A percentile compares a stretch with the other conserved stretches of the same genome.
Evolutionary conservation across 2,329 filamentous ascomycete species (phyloP).

Genomic region (Blastomyces gilchristii): DNA sequence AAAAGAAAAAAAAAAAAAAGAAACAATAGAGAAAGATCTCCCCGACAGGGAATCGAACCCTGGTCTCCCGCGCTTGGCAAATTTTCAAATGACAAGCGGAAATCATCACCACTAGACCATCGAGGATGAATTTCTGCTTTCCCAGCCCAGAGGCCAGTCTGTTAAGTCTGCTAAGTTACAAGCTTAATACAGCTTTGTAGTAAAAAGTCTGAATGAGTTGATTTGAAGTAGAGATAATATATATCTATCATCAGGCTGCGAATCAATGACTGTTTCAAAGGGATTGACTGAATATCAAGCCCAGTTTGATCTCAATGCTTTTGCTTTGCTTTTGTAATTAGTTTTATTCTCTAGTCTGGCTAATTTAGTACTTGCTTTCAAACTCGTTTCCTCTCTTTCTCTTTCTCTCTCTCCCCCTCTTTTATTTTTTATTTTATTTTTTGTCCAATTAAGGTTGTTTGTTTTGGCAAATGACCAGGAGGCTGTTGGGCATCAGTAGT

Average conservation of each 20-base stretch:
- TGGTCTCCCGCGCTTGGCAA: neutral
- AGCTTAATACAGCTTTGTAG: no score
- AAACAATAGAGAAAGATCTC: no score
- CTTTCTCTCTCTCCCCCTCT: no score
- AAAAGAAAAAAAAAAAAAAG: neutral
- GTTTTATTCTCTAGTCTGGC: no score
- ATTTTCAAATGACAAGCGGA: slow-evolving; percentile 5
- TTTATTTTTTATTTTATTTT: neutral
- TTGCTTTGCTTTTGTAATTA: neutral
- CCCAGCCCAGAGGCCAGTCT: no score
- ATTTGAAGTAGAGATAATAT: no score
- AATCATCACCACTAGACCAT: slow-evolving; percentile 8
- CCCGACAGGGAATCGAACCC: no score
- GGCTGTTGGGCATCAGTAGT: no score
- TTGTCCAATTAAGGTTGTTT: no score
- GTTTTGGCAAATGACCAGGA: no score
- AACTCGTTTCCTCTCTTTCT: neutral
- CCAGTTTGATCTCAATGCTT: neutral
- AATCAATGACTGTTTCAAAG: neutral
- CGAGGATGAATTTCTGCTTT: neutral
- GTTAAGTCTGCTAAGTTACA: no score
- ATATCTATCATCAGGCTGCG: neutral
- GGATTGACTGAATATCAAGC: neutral
- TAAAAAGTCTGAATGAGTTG: no score
- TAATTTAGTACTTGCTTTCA: neutral